Base-by-base conservation (phyloP, 768 basidiomycete species). In the Lactifluus subvellereus region DNA sequence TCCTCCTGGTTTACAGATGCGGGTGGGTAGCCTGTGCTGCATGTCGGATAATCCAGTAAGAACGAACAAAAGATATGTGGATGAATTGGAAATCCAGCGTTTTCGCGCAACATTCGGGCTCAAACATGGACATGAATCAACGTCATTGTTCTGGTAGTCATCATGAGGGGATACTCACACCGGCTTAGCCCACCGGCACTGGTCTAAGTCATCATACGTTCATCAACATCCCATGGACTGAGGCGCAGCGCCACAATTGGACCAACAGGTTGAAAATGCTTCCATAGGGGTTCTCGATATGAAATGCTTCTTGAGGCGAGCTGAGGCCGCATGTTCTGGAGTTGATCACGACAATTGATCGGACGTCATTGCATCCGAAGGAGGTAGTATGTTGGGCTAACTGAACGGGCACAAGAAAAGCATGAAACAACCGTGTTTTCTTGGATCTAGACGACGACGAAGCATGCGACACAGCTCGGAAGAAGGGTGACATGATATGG, bases 271-370 rank as follows among this genome's bases (percentile, higher is more conserved):
- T 52, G 16, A 43, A 20, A 27, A 3, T 1, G 13, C 22, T 48
- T 22, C 57, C 51, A 33, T 43, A 6, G 51, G 22, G 20, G n/a
- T 58, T 58, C 51, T 30, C 30, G 37, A 47, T 20, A 4, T 30
- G 13, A 18, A 27, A 18, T 14, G 53, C 54, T 43, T 55, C 54
- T 35, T 51, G 58, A 64, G 58, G 62, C 45, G 53, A 60, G 57
- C 22, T 42, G 45, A 59, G 52, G 54, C 47, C 53, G 32, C 35
- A 10, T 13, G n/a, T 14, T 49, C 43, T 32, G 1, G 13, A 27
- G 27, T 27, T 27, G 53, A 49, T 16, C 13, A 37, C 3, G n/a
- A 22, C 20, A 11, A 16, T 27, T 48, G n/a, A 38, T n/a, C 35
- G 37, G 48, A 14, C 30, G 32, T 32, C 38, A 30, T 32, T 27